Conservation (phyloP, 805 yeast species). For the Candida argentea region DNA sequence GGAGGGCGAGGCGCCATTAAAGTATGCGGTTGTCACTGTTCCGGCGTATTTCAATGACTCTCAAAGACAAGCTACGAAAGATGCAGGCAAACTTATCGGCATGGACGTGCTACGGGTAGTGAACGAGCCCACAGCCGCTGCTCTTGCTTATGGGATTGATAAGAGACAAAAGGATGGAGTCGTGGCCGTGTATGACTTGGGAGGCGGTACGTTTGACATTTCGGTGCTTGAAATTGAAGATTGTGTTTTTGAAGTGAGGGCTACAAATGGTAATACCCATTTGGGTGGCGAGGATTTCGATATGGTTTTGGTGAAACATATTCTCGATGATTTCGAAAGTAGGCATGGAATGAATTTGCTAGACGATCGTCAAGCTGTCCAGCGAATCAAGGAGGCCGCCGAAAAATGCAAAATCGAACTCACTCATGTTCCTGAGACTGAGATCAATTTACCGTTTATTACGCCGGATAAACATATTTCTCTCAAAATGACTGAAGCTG, state of each 20-base stretch:
- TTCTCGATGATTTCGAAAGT: constrained; percentile 48
- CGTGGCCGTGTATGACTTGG: constrained; percentile 61
- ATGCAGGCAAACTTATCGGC: constrained; percentile 70
- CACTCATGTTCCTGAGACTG: constrained; percentile 53
- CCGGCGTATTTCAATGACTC: constrained; percentile 80
- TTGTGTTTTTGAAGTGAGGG: constrained; percentile 72
- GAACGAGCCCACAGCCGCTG: constrained; percentile 83
- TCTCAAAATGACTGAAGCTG: constrained; percentile 49
- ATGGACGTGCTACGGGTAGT: constrained; percentile 65
- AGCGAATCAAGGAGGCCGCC: constrained; percentile 70
- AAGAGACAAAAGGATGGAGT: constrained; percentile 40
- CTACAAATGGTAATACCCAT: constrained; percentile 80
- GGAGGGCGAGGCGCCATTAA: constrained; percentile 20
- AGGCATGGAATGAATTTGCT: constrained; percentile 43
- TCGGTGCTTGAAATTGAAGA: constrained; percentile 70
- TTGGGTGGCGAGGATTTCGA: constrained; percentile 85
- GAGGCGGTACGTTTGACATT: constrained; percentile 82
- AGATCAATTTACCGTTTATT: constrained; percentile 62
- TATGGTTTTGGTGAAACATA: constrained; percentile 47
- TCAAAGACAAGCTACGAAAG: constrained; percentile 77
- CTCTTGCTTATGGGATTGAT: constrained; percentile 70
- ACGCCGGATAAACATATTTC: constrained; percentile 52
- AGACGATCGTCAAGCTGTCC: constrained; percentile 48
- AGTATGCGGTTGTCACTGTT: constrained; percentile 73
- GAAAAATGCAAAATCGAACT: constrained; percentile 70